phyloP scores from a whole-genome alignment of 768 basidiomycete species.

The Tylopilus subfusipes region DNA sequence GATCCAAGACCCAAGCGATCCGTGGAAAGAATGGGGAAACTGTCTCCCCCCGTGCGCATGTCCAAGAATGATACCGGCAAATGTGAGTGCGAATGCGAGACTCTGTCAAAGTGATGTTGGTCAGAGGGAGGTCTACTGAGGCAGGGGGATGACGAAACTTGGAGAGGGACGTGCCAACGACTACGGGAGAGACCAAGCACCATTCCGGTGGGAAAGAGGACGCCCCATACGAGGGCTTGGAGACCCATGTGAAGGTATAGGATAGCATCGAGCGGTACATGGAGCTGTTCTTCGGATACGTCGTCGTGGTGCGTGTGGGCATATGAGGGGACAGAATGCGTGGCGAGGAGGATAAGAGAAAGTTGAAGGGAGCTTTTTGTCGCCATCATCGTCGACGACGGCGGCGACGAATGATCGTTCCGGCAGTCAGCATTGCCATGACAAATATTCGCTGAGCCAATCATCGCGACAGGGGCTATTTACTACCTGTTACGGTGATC shows the following conservation, averaged over 20 bases:
- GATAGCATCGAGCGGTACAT: slow-evolving; percentile 68
- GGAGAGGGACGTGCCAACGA: slow-evolving; percentile 88
- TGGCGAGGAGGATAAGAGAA: slow-evolving; percentile 8
- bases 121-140: not conserved
- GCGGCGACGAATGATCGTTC: no score
- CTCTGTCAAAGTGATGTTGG: slow-evolving; percentile 38
- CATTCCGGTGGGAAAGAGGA: slow-evolving; percentile 85
- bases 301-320: slow-evolving; percentile 63
- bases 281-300: slow-evolving; percentile 58
- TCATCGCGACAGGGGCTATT: not conserved
- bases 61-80: slow-evolving; percentile 75
- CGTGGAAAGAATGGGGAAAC: slow-evolving; percentile 75
- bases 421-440: no score
- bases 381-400: not conserved
- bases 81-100: slow-evolving; percentile 64
- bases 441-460: not conserved
- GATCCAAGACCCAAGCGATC: slow-evolving; percentile 50
- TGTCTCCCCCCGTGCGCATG: slow-evolving; percentile 81
- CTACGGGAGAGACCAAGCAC: slow-evolving; percentile 73
- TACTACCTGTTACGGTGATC: not conserved
- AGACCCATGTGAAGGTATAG: slow-evolving; percentile 82
- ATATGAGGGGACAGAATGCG: slow-evolving; percentile 6
- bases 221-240: slow-evolving; percentile 78
- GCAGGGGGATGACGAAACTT: slow-evolving; percentile 36
- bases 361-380: not conserved